Evolutionary conservation across 805 yeast genomes (phyloP).

Genomic region (Yamadazyma philogaea): DNA sequence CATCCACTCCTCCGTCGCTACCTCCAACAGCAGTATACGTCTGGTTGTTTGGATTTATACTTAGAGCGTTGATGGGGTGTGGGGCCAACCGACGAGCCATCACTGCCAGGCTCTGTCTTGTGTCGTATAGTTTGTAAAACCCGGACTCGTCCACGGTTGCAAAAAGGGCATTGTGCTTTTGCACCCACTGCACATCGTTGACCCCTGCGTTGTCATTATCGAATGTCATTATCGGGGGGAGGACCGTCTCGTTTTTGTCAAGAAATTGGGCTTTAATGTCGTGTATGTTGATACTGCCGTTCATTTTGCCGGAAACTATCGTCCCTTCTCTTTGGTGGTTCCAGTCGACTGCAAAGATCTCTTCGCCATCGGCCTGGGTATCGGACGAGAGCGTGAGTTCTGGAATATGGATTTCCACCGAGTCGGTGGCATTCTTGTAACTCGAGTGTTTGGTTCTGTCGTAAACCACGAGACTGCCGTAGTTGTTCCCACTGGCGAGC

Average conservation of each 20-base stretch:
- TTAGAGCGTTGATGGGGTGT: constrained; percentile 52
- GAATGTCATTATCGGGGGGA: background rate
- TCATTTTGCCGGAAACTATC: constrained; percentile 58
- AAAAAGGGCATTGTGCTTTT: constrained; percentile 57
- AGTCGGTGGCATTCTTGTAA: constrained; percentile 25
- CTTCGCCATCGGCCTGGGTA: constrained; percentile 31
- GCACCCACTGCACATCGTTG: constrained; percentile 72
- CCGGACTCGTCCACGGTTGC: constrained; percentile 68
- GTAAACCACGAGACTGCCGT: constrained; percentile 64
- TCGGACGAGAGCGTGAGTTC: constrained; percentile 48
- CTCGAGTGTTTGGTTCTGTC: constrained; percentile 77
- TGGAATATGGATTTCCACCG: constrained; percentile 38
- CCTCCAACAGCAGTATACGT: constrained; percentile 68
- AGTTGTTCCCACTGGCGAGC: constrained; percentile 65
- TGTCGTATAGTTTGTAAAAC: constrained; percentile 50
- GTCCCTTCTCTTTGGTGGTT: constrained; percentile 59
- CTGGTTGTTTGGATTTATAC: constrained; percentile 56
- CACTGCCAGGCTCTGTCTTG: constrained; percentile 29
- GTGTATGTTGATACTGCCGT: constrained; percentile 64
- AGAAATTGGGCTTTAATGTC: constrained; percentile 50
- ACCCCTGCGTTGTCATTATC: constrained; percentile 39
- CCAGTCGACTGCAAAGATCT: constrained; percentile 76
- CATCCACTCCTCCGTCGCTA: constrained; percentile 48
- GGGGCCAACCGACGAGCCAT: constrained; percentile 13
- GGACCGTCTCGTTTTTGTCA: constrained; percentile 7